phyloP scores from a whole-genome alignment of 2,329 filamentous ascomycete species.

The Elsinoe fawcettii region DNA sequence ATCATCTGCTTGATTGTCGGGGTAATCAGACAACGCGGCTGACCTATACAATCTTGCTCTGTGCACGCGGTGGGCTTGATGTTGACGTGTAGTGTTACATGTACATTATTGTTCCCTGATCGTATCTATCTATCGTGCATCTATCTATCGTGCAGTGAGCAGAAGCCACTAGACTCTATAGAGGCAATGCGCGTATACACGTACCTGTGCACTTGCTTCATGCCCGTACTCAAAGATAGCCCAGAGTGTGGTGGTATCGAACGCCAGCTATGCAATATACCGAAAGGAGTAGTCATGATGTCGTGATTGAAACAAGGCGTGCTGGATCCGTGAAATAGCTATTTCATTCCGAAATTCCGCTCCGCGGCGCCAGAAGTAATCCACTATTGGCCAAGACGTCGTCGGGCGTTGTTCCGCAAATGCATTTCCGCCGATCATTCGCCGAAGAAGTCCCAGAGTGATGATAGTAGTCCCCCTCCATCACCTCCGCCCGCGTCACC shows the following conservation, averaged over 20 bases:
- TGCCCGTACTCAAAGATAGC: neutral
- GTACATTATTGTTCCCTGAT: neutral
- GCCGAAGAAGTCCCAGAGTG: neutral
- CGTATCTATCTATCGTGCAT: neutral
- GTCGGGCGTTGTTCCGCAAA: neutral
- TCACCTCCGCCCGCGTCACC: neutral
- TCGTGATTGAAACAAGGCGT: neutral
- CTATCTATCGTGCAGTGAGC: neutral
- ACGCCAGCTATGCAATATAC: neutral
- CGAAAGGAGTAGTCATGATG: neutral
- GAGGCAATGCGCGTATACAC: neutral
- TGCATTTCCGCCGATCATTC: neutral
- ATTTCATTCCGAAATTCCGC: neutral
- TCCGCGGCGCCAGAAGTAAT: too few species aligned
- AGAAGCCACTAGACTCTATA: neutral
- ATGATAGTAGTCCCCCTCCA: neutral
- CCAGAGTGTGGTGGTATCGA: neutral
- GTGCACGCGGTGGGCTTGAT: neutral
- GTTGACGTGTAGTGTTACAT: neutral
- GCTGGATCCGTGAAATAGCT: neutral
- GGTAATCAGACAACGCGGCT: neutral
- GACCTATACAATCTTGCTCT: neutral
- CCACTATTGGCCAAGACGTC: too few species aligned
- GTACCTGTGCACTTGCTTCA: too few species aligned
- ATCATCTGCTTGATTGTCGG: too few species aligned